A percentile compares a stretch with the other conserved stretches of the same genome.
Evolutionary conservation across 2,329 filamentous ascomycete genomes (phyloP).

Genomic region (Pseudocercospora vitis): DNA sequence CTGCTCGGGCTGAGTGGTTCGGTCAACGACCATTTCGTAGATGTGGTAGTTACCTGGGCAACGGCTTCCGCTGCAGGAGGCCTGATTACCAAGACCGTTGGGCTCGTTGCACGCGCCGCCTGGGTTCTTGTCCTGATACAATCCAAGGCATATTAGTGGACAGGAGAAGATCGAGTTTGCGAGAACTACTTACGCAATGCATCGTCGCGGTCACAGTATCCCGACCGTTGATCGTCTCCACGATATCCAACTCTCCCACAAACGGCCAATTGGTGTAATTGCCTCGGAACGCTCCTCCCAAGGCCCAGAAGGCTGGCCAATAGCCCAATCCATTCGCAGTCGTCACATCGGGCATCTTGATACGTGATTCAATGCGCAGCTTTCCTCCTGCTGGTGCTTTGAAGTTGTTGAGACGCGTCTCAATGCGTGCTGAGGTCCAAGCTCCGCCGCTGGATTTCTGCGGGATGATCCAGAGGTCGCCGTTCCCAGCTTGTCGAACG

Average conservation of each 20-base stretch:
- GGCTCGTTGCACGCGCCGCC: constrained; percentile 37
- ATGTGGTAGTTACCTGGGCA: constrained; percentile 35
- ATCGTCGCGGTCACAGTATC: constrained; percentile 27
- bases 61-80: constrained; percentile 16
- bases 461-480: constrained; percentile 44
- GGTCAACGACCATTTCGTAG: constrained; percentile 36
- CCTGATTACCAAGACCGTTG: constrained; percentile 26
- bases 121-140: constrained; percentile 33
- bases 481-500: constrained; percentile 42
- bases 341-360: constrained; percentile 23
- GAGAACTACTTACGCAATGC: constrained; percentile 30
- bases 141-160: not conserved
- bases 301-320: constrained; percentile 31
- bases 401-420: constrained; percentile 28
- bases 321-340: constrained; percentile 25
- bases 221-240: constrained; percentile 36
- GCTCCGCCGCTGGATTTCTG: constrained; percentile 29
- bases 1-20: constrained; percentile 24
- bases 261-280: constrained; percentile 33
- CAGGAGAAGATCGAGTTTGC: not conserved
- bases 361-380: constrained; percentile 28
- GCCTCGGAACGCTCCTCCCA: constrained; percentile 25
- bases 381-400: constrained; percentile 30
- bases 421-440: constrained; percentile 28
- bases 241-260: constrained; percentile 36